Conservation (phyloP, 805 yeast genomes). For the Blastobotrys attinorum region DNA sequence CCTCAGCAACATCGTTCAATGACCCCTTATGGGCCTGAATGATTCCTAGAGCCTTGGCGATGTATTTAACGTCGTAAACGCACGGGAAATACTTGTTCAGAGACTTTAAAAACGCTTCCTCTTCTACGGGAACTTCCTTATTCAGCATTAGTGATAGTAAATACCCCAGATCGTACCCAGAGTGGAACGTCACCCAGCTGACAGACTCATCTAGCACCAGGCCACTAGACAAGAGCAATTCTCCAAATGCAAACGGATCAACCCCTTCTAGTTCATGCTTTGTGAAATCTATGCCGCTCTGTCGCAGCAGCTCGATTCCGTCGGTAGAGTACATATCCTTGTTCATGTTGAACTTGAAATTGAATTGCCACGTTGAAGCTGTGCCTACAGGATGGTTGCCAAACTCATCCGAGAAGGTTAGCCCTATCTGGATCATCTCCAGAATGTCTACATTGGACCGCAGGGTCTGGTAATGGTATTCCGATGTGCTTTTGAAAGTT, state of each 20-base stretch:
- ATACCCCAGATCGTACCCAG: slow-evolving; percentile 93
- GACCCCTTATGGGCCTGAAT: slow-evolving; percentile 27
- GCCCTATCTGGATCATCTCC: slow-evolving; percentile 78
- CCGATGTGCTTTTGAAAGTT: slow-evolving; percentile 76
- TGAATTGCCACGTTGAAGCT: slow-evolving; percentile 92
- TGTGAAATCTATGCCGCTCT: slow-evolving; percentile 76
- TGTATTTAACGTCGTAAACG: slow-evolving; percentile 68
- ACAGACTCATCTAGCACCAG: slow-evolving; percentile 61
- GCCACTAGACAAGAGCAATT: slow-evolving; percentile 78
- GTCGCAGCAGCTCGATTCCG: slow-evolving; percentile 68
- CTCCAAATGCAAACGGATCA: slow-evolving; percentile 72
- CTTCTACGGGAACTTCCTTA: slow-evolving; percentile 69
- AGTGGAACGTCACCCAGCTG: slow-evolving; percentile 88
- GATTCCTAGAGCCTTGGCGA: slow-evolving; percentile 30
- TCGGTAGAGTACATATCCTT: slow-evolving; percentile 81
- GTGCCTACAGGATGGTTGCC: slow-evolving; percentile 63
- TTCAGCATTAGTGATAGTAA: slow-evolving; percentile 69
- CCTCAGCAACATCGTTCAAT: slow-evolving; percentile 35
- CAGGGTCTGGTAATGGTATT: slow-evolving; percentile 93
- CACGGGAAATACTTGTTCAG: slow-evolving; percentile 68
- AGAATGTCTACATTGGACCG: slow-evolving; percentile 84
- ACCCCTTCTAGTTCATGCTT: slow-evolving; percentile 72
- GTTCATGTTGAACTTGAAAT: slow-evolving; percentile 70
- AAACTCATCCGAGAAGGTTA: slow-evolving; percentile 59
- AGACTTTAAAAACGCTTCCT: slow-evolving; percentile 68